Percentiles rank a stretch among this genome's conserved stretches.
These are phyloP conservation scores for Trichoderma erinaceum DNA, from an alignment of 495 filamentous ascomycete genomes.

Conservation along the genomic window DNA sequence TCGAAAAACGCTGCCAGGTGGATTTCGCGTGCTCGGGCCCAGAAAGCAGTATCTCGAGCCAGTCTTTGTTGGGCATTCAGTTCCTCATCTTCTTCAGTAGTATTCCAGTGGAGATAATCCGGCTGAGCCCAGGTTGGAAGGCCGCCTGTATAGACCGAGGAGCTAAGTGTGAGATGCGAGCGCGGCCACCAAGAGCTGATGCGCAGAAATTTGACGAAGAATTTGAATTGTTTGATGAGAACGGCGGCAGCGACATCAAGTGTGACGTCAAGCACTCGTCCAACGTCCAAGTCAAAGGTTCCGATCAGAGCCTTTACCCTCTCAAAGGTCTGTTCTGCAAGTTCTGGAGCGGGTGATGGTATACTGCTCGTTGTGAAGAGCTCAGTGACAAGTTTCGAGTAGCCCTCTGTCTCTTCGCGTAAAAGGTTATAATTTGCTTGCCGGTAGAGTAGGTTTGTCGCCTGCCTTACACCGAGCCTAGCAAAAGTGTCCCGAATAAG, in stretches of 20 bases:
- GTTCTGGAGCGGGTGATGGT: slow-evolving; percentile 51
- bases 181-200: slow-evolving; percentile 97
- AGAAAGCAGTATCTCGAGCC: slow-evolving; percentile 69
- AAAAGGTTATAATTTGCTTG: slow-evolving; percentile 96
- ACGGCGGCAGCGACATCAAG: slow-evolving; percentile 83
- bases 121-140: slow-evolving; percentile 80
- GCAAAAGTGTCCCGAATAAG: slow-evolving; percentile 79
- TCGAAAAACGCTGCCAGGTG: slow-evolving; percentile 86
- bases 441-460: slow-evolving; percentile 86
- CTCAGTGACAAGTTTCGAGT: slow-evolving; percentile 79
- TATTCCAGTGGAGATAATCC: slow-evolving; percentile 48
- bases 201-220: slow-evolving; percentile 86
- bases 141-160: slow-evolving; percentile 39
- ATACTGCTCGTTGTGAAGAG: slow-evolving; percentile 66
- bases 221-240: slow-evolving; percentile 76
- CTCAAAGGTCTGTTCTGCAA: slow-evolving; percentile 46
- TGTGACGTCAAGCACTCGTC: slow-evolving; percentile 86
- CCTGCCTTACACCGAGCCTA: slow-evolving; percentile 76
- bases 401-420: slow-evolving; percentile 93
- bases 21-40: slow-evolving; percentile 66
- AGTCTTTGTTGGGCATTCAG: slow-evolving; percentile 44
- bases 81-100: slow-evolving; percentile 60
- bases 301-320: slow-evolving; percentile 86
- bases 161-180: slow-evolving; percentile 18
- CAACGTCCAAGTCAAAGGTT: slow-evolving; percentile 89